Evolutionary conservation across 129 eudicot genomes (phyloP), one percentile per base, ranked within the genome.

Genomic region (Flaveria trinervia): DNA sequence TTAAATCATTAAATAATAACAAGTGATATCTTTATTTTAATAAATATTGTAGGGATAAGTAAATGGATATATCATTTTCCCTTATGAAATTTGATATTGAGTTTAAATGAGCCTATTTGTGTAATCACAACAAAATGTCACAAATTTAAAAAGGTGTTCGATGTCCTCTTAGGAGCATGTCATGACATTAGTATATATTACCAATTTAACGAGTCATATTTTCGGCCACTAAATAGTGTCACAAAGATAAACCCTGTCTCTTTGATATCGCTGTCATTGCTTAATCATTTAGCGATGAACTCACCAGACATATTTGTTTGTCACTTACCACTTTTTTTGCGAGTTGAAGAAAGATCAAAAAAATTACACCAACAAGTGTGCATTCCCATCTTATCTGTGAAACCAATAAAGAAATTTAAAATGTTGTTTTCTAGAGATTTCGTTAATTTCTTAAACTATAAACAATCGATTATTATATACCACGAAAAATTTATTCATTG

Each of bases 371-470:
- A 14, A 91, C 76, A 60, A 87, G 77, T 3, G 89, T 82, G 76
- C 93, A 78, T 69, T 89, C 81, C 97, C 98, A 91, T 18, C 76
- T 78, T 86, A 89, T 84, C 98, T 93, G 87, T 41, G 70, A 18
- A 46, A 70, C 59, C 17, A 48, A 45, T 71, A 70, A 28, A 25
- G 14, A 50, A 62, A 20, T 5, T n/a, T n/a, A n/a, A 10, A 54
- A 17, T n/a, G 3, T 17, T 54, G 61, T 54, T 54, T 54, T 54
- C 66, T 54, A 54, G 1, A 16, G 17, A 54, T 8, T 44, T 44
- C 7, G 0, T 8, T 44, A 5, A 44, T 44, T 7, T 44, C 48
- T 44, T 44, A 9, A 44, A 44, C 48, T 44, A 9, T 44, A 23
- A 22, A 10, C 5, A 23, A 22, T 2, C 65, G 3, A 10, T 25